Evolutionary conservation across 2,329 filamentous ascomycete species (phyloP), one percentile per base, ranked within the genome.

Genomic region (Venturiaceae sp.): DNA sequence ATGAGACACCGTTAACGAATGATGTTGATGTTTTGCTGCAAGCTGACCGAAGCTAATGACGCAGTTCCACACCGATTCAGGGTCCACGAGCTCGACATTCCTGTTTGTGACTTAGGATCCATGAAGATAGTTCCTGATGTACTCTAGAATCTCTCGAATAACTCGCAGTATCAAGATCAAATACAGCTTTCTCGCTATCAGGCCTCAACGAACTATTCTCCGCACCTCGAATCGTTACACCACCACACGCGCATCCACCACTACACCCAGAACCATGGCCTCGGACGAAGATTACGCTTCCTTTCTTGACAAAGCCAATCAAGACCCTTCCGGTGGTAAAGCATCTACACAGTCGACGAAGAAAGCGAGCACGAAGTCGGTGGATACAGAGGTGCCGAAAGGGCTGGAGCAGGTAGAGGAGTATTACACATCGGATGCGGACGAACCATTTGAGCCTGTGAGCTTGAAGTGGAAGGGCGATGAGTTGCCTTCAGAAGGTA

Each of bases 251-350:
- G 14, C 19, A 41, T 26, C 21, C 53, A 55, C 23, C 8, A 28
- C 19, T 23, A 19, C 36, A 26, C 11, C 11, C 16, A 37, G 37
- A 44, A 77, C 59, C 16, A 90, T 89, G 86, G 82, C 84, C 7
- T 86, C 84, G 57, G 90, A 96, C 78, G 84, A 88, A 61, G 87
- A 88, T 62, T 96, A 96, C 77, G 82, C 85, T 73, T 78, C 86
- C 60, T 96, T 96, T 69, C 79, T 96, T 59, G 81, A 94, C 69
- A 94, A 94, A 76, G 90, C 90, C 57, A 95, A 95, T 75, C 77
- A 84, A 66, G 86, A 91, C 68, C 74, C 72, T 9, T 68, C 72
- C 58, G 69, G 72, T 55, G 69, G 68, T 5, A 65, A 59, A 32
- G 58, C 61, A 1, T 57, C 26, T 28, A 47, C 50, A 30, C 66